These are phyloP conservation scores for Suillus placidus DNA, from an alignment of 768 basidiomycete genomes.

Conservation along the genomic window DNA sequence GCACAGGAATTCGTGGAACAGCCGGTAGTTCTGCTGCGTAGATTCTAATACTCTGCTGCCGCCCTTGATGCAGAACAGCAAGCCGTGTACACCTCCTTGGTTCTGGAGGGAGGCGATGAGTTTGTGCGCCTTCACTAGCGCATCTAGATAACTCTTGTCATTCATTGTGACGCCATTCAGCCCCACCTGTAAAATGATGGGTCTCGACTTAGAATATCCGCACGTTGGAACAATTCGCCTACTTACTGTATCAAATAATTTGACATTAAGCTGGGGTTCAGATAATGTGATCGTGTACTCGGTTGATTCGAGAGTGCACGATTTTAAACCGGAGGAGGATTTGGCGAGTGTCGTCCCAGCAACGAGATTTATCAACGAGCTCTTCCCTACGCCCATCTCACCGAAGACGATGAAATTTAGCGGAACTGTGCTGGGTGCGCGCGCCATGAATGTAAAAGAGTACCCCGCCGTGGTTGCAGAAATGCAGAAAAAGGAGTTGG, in stretches of 20 bases:
- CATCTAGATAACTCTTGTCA: conserved; percentile 24
- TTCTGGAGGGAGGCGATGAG: conserved; percentile 36
- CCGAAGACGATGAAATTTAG: conserved; percentile 13
- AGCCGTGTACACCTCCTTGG: conserved; percentile 41
- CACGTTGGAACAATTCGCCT: neutral
- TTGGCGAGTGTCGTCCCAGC: conserved; percentile 4
- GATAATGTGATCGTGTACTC: neutral
- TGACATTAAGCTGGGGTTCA: neutral
- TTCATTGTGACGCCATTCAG: conserved; percentile 32
- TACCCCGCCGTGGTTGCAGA: neutral
- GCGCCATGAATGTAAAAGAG: neutral
- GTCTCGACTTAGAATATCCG: neutral
- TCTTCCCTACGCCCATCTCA: conserved; percentile 16
- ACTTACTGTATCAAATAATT: conserved; percentile 1
- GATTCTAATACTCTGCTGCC: conserved; percentile 30
- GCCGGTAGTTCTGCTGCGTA: conserved; percentile 32
- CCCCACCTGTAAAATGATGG: conserved; percentile 14
- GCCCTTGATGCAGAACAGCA: conserved; percentile 37
- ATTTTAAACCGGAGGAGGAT: conserved; percentile 1
- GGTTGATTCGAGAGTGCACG: conserved; percentile 12
- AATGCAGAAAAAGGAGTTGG: neutral
- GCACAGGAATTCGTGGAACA: conserved; percentile 38
- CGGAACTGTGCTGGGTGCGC: neutral
- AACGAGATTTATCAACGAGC: conserved; percentile 14
- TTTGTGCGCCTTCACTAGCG: conserved; percentile 33